Percentiles rank a stretch among this genome's conserved stretches.
These are phyloP conservation scores for Microdochium trichocladiopsis DNA, from an alignment of 2,329 filamentous ascomycete species.

Conservation along the genomic window DNA sequence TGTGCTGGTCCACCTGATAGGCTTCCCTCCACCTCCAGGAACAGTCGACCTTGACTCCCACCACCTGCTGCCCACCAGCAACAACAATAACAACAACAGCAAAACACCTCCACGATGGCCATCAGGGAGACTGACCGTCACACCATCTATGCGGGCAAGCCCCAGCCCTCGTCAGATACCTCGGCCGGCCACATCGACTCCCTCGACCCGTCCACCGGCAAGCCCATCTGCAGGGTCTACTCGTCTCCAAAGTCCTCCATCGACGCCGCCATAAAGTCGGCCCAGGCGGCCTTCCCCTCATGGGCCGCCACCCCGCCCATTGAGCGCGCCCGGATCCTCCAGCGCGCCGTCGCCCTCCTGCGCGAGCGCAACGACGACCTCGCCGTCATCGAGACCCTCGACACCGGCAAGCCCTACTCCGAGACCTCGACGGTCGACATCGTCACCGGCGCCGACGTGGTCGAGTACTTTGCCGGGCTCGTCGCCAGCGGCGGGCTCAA, in stretches of 20 bases:
- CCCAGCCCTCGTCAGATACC: slow-evolving; percentile 48
- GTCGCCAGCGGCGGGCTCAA: slow-evolving; percentile 73
- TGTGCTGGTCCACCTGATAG: no score
- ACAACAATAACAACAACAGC: not conserved
- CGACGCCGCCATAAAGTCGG: slow-evolving; percentile 65
- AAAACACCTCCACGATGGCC: slow-evolving; percentile 7
- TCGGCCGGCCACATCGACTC: slow-evolving; percentile 61
- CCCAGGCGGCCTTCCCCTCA: slow-evolving; percentile 60
- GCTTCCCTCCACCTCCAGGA: not conserved
- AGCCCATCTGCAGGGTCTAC: slow-evolving; percentile 65
- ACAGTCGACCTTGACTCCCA: not conserved
- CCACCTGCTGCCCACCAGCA: not conserved
- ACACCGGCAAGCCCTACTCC: slow-evolving; percentile 80
- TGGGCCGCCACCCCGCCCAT: slow-evolving; percentile 75
- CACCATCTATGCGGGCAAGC: slow-evolving; percentile 69
- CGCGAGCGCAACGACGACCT: slow-evolving; percentile 73
- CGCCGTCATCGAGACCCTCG: slow-evolving; percentile 71
- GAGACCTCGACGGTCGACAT: slow-evolving; percentile 83
- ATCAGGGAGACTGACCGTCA: slow-evolving; percentile 35
- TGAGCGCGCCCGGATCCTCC: slow-evolving; percentile 69
- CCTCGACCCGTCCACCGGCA: slow-evolving; percentile 66
- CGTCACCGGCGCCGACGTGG: slow-evolving; percentile 73
- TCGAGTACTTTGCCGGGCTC: slow-evolving; percentile 80
- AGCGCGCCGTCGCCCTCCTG: slow-evolving; percentile 66
- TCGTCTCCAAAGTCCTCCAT: slow-evolving; percentile 60